Conservation (phyloP, 1,284 basidiomycete genomes). For the Malassezia equina region DNA sequence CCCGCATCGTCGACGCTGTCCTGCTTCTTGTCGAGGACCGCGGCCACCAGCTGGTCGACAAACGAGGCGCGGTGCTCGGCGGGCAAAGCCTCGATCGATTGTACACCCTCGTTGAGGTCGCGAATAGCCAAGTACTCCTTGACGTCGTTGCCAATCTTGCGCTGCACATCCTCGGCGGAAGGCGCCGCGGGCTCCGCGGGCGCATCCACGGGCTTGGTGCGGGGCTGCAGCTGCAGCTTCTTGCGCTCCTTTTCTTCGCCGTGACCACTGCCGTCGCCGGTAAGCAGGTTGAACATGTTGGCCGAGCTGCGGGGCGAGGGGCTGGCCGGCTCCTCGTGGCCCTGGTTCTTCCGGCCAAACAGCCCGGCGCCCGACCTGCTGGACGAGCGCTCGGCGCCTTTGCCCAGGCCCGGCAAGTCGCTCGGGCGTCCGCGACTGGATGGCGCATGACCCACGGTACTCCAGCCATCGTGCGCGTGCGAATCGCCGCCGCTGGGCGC, state of each 20-base stretch:
- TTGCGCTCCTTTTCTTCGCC: conserved; percentile 59
- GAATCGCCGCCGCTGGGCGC: conserved; percentile 33
- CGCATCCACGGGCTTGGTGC: conserved; percentile 53
- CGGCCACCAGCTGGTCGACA: conserved; percentile 63
- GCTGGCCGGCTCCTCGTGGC: conserved; percentile 50
- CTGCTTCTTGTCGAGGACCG: conserved; percentile 69
- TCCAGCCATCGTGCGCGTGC: conserved; percentile 63
- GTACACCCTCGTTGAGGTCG: conserved; percentile 73
- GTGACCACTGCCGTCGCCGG: conserved; percentile 21
- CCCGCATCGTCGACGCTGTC: conserved; percentile 59
- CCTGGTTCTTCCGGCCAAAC: conserved; percentile 56
- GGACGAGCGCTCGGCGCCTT: conserved; percentile 48
- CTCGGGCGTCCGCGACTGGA: conserved; percentile 63
- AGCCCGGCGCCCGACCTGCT: conserved; percentile 58
- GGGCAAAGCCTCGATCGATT: conserved; percentile 63
- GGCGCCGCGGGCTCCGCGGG: conserved; percentile 47
- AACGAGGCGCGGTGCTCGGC: conserved; percentile 58
- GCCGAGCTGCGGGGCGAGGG: conserved; percentile 64
- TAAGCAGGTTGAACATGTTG: conserved; percentile 64
- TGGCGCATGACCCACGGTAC: conserved; percentile 58
- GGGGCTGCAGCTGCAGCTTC: conserved; percentile 61
- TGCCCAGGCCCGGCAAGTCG: conserved; percentile 76
- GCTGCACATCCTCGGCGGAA: conserved; percentile 61
- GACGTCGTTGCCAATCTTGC: conserved; percentile 59
- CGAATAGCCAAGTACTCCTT: conserved; percentile 53